Evolutionary conservation across 2,329 filamentous ascomycete genomes (phyloP).

Genomic region (Samsoniella hepiali): DNA sequence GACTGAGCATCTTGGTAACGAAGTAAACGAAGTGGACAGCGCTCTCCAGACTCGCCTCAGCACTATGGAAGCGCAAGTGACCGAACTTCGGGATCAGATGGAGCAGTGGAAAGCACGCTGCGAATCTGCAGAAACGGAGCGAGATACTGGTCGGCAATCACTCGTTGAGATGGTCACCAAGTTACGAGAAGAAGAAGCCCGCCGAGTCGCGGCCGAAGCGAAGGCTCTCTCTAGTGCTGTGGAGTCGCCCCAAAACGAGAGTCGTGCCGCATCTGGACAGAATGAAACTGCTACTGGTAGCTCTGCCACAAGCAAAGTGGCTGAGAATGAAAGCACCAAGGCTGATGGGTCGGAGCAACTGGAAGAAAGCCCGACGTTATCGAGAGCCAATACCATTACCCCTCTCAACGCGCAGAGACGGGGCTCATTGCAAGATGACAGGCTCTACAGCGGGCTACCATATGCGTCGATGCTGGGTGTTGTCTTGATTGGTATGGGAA

Average conservation of each 20-base stretch:
- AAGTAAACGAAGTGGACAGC: constrained; percentile 28
- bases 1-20: constrained; percentile 43
- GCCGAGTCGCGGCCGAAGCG: constrained; percentile 42
- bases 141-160: constrained; percentile 66
- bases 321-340: constrained; percentile 3
- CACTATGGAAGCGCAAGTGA: constrained; percentile 74
- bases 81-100: constrained; percentile 74
- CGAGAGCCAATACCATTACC: constrained; percentile 49
- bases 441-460: constrained; percentile 56
- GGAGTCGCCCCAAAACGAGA: constrained; percentile 23
- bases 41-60: constrained; percentile 67
- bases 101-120: constrained; percentile 74
- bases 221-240: constrained; percentile 38
- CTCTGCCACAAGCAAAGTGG: neutral
- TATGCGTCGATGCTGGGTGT: constrained; percentile 82
- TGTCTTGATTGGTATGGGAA: constrained; percentile 73
- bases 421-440: constrained; percentile 42
- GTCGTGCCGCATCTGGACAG: constrained; percentile 18
- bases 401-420: constrained; percentile 40
- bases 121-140: constrained; percentile 76
- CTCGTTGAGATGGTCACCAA: constrained; percentile 85
- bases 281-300: neutral
- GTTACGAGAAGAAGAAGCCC: constrained; percentile 66
- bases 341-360: constrained; percentile 31
- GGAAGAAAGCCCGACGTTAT: constrained; percentile 42